Evolutionary conservation across 257 asterid species (phyloP), one percentile per base, ranked within the genome.

Genomic region (Linderniella brevidens): DNA sequence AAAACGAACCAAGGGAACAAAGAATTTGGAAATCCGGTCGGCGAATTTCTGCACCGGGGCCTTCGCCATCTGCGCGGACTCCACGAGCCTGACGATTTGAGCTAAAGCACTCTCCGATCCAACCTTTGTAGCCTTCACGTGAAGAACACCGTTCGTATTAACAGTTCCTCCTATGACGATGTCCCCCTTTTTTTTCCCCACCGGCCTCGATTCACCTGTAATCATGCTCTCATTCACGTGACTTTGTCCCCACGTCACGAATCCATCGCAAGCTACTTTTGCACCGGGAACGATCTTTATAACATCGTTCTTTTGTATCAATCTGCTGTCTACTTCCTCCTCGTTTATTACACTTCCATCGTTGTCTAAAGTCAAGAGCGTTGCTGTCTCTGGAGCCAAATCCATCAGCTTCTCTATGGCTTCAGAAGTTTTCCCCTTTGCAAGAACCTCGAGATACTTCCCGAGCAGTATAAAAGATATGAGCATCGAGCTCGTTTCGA

Each of bases 21-120:
- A 46, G 35, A 46, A 46, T 17, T 17, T 19, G 12, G 51, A 46
- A 7, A 46, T 18, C 4, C 25, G 51, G 25, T 46, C 51, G 10
- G 51, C 51, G 14, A 46, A 13, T 46, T 46, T 46, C 51, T 46
- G 51, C 35, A 46, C 51, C 4, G 51, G 51, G 18, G 51, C 51
- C 11, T 46, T 46, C 3, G 14, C 51, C 32, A 46, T 17, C 11
- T 46, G 51, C 14, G 51, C 51, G 4, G 35, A 18, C 35, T 46
- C 35, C 12, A 46, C 51, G 14, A 46, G 32, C 11, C 35, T 29
- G 18, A 46, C 51, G 14, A 46, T 46, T 19, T 18, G 32, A 17
- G 51, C 19, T 9, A 46, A 35, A 17, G 51, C 51, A 11, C 35
- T 46, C 35, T 46, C 51, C 12, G 35, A 46, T 17, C 51, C 51